Evolutionary conservation across 352 stramenopile species (phyloP).

Genomic region (Pseudoperonospora humuli): DNA sequence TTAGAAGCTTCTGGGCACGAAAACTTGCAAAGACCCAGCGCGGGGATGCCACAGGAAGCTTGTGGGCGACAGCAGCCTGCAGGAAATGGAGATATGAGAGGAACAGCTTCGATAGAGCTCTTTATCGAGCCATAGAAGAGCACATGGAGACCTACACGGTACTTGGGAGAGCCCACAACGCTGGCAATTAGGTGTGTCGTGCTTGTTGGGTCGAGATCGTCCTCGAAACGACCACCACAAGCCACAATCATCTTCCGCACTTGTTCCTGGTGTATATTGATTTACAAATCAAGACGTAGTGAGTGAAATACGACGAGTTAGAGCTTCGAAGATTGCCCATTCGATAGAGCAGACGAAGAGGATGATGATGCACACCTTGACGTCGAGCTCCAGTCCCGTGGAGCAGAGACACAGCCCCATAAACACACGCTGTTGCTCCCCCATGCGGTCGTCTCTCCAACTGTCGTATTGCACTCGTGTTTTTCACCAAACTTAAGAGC

Average conservation of each 20-base stretch:
- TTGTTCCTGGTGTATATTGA: constrained; percentile 36
- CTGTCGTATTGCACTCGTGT: neutral
- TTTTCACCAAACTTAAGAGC: no score
- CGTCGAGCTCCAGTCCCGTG: constrained; percentile 38
- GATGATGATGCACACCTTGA: constrained; percentile 30
- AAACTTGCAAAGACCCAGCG: constrained; percentile 72
- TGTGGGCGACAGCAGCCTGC: constrained; percentile 37
- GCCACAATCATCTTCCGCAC: constrained; percentile 58
- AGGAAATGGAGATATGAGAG: constrained; percentile 1
- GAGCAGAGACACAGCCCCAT: constrained; percentile 42
- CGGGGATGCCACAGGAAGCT: constrained; percentile 35
- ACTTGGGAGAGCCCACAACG: constrained; percentile 53
- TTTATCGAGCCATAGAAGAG: no score
- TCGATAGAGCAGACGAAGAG: neutral
- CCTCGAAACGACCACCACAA: constrained; percentile 46
- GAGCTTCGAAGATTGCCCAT: neutral
- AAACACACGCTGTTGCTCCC: constrained; percentile 29
- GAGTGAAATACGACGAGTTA: neutral
- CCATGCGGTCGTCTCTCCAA: constrained; percentile 3
- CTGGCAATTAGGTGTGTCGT: constrained; percentile 66
- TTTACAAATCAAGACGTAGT: neutral
- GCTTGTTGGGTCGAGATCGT: constrained; percentile 34
- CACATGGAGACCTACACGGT: constrained; percentile 32
- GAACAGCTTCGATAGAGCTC: neutral
- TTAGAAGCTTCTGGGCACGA: constrained; percentile 32